These are phyloP conservation scores for Lepidium campestre DNA, from an alignment of 441 rosid genomes.

Conservation along the genomic window DNA sequence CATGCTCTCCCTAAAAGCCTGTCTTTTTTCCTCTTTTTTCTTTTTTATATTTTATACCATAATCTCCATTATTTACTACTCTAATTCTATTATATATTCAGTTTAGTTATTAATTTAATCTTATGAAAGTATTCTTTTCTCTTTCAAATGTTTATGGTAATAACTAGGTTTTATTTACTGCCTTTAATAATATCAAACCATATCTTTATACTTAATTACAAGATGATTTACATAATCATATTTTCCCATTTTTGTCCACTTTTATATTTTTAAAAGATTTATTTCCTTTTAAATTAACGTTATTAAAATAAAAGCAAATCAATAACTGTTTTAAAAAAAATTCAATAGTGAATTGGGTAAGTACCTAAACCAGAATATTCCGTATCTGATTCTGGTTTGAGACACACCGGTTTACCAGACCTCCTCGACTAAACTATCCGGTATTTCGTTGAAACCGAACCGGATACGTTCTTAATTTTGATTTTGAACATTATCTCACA, in stretches of 20 bases:
- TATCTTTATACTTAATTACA: neutral
- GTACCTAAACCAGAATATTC: neutral
- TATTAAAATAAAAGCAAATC: neutral
- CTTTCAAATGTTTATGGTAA: neutral
- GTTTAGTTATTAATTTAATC: neutral
- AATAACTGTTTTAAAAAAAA: neutral
- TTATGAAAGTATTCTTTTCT: constrained; percentile 3
- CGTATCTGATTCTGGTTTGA: neutral
- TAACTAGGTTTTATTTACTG: neutral
- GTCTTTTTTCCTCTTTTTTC: neutral
- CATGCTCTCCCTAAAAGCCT: constrained; percentile 21
- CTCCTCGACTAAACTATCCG: too few relatives aligned
- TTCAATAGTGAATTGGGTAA: neutral
- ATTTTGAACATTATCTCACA: too few relatives aligned
- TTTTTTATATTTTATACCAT: neutral
- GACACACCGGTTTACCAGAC: too few relatives aligned
- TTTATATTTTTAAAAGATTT: neutral
- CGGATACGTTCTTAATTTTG: neutral
- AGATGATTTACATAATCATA: constrained; percentile 20
- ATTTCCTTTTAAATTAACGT: neutral
- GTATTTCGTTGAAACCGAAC: too few relatives aligned
- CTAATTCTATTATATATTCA: neutral
- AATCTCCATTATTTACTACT: neutral
- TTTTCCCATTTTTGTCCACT: neutral
- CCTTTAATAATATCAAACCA: constrained; percentile 5